A percentile compares a stretch with the other conserved stretches of the same genome.
phyloP scores from a whole-genome alignment of 2,329 filamentous ascomycete genomes.

The Diaporthe sp. region DNA sequence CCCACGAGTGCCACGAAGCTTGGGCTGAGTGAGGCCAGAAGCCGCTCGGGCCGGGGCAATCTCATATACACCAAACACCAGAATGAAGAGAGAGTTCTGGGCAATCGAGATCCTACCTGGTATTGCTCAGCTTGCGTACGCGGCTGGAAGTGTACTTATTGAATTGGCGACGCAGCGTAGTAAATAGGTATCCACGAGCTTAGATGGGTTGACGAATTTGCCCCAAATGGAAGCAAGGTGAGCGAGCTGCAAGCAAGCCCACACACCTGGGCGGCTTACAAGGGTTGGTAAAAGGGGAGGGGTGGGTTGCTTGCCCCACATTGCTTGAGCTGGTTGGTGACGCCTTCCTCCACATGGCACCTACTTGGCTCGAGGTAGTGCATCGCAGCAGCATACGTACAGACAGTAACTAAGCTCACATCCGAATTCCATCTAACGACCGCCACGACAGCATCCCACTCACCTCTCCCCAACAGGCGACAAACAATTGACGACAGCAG shows the following conservation, averaged over 20 bases:
- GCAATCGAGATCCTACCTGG: slow-evolving; percentile 12
- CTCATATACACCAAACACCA: slow-evolving; percentile 16
- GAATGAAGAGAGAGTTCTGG: slow-evolving; percentile 11
- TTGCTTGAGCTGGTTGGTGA: slow-evolving; percentile 23
- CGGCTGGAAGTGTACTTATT: neutral
- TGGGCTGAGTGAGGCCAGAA: neutral
- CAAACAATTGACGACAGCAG: neutral
- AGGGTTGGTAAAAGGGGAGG: neutral
- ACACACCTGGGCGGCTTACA: neutral
- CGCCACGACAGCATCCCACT: neutral
- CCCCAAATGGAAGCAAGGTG: neutral
- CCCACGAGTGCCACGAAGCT: slow-evolving; percentile 5
- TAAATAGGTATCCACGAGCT: neutral
- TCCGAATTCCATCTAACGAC: neutral
- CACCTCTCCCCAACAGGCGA: neutral
- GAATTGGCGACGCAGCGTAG: neutral
- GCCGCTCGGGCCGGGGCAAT: slow-evolving; percentile 12
- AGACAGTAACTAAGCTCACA: neutral
- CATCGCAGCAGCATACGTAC: neutral
- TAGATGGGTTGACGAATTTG: neutral
- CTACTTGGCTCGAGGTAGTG: neutral
- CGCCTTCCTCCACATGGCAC: slow-evolving; percentile 27
- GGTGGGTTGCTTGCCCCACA: slow-evolving; percentile 16
- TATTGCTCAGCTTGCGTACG: neutral
- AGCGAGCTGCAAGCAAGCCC: neutral